A percentile compares a stretch with the other conserved stretches of the same genome.
Evolutionary conservation across 768 basidiomycete species (phyloP).

Genomic region (Tylopilus rubrobrunneus): DNA sequence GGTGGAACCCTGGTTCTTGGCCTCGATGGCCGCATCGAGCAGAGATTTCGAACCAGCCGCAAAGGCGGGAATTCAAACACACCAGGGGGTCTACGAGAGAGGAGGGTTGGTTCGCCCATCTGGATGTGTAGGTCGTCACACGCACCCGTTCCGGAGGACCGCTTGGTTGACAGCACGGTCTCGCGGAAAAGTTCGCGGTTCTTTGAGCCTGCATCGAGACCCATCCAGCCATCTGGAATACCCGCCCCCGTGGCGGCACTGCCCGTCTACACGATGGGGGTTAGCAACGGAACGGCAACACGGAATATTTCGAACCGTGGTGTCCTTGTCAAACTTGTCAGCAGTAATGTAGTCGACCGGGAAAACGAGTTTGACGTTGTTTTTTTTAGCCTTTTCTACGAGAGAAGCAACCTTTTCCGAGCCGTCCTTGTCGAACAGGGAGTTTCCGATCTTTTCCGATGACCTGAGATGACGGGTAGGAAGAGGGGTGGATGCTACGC

Average conservation of each 20-base stretch:
- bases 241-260: slow-evolving; percentile 77
- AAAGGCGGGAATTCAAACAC: slow-evolving; percentile 98
- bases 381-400: slow-evolving; percentile 87
- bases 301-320: slow-evolving; percentile 48
- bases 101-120: background rate
- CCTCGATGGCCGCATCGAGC: slow-evolving; percentile 82
- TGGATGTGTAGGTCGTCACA: background rate
- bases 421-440: slow-evolving; percentile 88
- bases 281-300: slow-evolving; percentile 3
- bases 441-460: slow-evolving; percentile 72
- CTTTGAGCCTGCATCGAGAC: slow-evolving; percentile 87
- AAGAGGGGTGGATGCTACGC: slow-evolving; percentile 18
- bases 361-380: slow-evolving; percentile 92
- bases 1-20: slow-evolving; percentile 78
- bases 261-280: slow-evolving; percentile 46
- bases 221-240: slow-evolving; percentile 93
- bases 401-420: slow-evolving; percentile 79
- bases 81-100: slow-evolving; percentile 74
- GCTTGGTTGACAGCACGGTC: slow-evolving; percentile 84
- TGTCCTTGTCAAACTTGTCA: slow-evolving; percentile 93
- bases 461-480: slow-evolving; percentile 1
- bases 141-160: slow-evolving; percentile 93
- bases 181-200: slow-evolving; percentile 74
- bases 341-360: slow-evolving; percentile 93
- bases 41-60: slow-evolving; percentile 80